Evolutionary conservation across 768 basidiomycete genomes (phyloP).

Genomic region (Epithele typhae): DNA sequence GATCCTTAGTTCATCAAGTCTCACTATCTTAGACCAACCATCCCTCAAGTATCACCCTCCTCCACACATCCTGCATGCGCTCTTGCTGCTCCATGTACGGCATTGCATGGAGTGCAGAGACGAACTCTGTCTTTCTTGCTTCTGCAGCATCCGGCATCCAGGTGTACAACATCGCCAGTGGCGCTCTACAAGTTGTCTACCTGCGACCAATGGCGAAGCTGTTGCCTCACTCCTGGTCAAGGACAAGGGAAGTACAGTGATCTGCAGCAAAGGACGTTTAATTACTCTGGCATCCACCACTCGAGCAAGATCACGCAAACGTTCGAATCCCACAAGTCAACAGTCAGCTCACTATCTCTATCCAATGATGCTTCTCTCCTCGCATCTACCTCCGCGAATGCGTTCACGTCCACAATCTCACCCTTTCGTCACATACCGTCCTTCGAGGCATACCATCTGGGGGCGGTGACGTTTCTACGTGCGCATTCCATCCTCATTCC

Average conservation of each 20-base stretch:
- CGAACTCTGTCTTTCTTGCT: slow-evolving; percentile 49
- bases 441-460: slow-evolving; percentile 48
- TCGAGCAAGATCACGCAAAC: slow-evolving; percentile 41
- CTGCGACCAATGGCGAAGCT: slow-evolving; percentile 23
- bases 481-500: slow-evolving; percentile 59
- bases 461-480: slow-evolving; percentile 32
- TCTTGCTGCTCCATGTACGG: slow-evolving; percentile 25
- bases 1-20: slow-evolving; percentile 1
- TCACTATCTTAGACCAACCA: slow-evolving; percentile 32
- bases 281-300: too few relatives aligned
- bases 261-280: slow-evolving; percentile 44
- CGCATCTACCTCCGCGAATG: slow-evolving; percentile 47
- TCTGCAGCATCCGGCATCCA: slow-evolving; percentile 40
- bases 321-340: slow-evolving; percentile 46
- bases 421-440: slow-evolving; percentile 45
- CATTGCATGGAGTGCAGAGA: slow-evolving; percentile 56
- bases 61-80: slow-evolving; percentile 8
- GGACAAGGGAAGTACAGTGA: slow-evolving; percentile 36
- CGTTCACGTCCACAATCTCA: slow-evolving; percentile 60
- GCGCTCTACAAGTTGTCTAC: slow-evolving; percentile 37
- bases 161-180: slow-evolving; percentile 43
- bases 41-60: slow-evolving; percentile 40
- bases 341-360: slow-evolving; percentile 51
- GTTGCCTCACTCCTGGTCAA: slow-evolving; percentile 30
- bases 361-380: slow-evolving; percentile 56